These are phyloP conservation scores for Phytophthora ohioensis DNA, from an alignment of 352 stramenopile species.

Conservation along the genomic window DNA sequence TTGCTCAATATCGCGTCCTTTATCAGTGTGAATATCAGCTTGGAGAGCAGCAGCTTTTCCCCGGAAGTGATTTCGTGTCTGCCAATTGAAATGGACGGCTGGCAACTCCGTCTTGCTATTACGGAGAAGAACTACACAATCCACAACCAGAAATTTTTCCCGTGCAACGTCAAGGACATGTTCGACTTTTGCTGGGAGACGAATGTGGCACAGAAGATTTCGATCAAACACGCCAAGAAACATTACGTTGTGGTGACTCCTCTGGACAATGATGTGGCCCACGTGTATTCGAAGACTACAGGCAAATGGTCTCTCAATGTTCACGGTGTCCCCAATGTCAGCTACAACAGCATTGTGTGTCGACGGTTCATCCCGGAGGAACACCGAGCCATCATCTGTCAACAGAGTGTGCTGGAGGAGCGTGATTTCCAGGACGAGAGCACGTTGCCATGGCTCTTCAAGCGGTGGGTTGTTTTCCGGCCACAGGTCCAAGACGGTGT, in stretches of 20 bases:
- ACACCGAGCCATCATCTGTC: constrained; percentile 79
- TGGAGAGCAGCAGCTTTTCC: constrained; percentile 85
- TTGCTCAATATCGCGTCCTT: constrained; percentile 83
- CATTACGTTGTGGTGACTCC: constrained; percentile 85
- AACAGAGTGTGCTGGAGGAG: constrained; percentile 86
- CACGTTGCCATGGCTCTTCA: constrained; percentile 88
- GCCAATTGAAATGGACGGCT: constrained; percentile 89
- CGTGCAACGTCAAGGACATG: constrained; percentile 77
- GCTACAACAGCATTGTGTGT: constrained; percentile 88
- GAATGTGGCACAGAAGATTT: constrained; percentile 79
- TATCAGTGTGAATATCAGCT: constrained; percentile 81
- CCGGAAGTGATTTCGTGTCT: constrained; percentile 89
- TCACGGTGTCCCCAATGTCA: constrained; percentile 85
- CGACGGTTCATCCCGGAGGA: constrained; percentile 60
- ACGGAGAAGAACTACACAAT: constrained; percentile 92
- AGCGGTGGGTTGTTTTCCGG: constrained; percentile 89
- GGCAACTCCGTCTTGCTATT: constrained; percentile 85
- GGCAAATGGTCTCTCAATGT: constrained; percentile 87
- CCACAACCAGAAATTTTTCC: constrained; percentile 90
- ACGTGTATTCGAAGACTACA: constrained; percentile 87
- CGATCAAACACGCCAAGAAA: constrained; percentile 83
- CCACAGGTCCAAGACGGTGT: constrained; percentile 75
- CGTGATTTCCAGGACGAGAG: constrained; percentile 84
- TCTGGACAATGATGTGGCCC: constrained; percentile 75
- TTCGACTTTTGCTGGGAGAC: constrained; percentile 91